These are phyloP conservation scores for Globisporangium apiculatum DNA, from an alignment of 352 stramenopile species.

Conservation along the genomic window DNA sequence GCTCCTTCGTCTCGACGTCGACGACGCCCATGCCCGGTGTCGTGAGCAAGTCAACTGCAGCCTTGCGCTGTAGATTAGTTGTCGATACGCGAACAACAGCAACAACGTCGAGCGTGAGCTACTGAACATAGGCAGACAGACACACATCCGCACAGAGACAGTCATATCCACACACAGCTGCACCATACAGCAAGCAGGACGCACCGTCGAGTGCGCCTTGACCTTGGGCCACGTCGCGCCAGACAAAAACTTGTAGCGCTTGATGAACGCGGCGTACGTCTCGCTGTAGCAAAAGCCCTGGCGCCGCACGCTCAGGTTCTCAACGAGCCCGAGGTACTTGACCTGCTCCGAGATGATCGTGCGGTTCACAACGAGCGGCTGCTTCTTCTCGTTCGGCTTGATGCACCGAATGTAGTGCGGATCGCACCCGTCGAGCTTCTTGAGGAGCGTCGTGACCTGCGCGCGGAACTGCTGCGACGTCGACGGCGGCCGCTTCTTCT, in stretches of 20 bases:
- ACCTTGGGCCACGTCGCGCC: constrained; percentile 62
- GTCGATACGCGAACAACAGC: too few relatives aligned
- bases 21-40: constrained; percentile 49
- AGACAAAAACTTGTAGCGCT: constrained; percentile 84
- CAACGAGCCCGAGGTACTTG: constrained; percentile 72
- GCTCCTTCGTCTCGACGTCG: constrained; percentile 36
- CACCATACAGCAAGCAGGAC: neutral
- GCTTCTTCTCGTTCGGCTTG: constrained; percentile 87
- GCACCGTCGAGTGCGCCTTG: constrained; percentile 51
- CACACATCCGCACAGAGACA: neutral
- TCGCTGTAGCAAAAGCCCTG: constrained; percentile 83
- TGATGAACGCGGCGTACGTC: constrained; percentile 72
- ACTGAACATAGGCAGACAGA: neutral
- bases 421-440: constrained; percentile 82
- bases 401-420: constrained; percentile 90
- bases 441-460: constrained; percentile 75
- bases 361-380: constrained; percentile 57
- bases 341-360: constrained; percentile 70
- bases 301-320: constrained; percentile 79
- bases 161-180: neutral
- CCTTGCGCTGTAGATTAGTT: constrained; percentile 35
- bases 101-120: too few relatives aligned
- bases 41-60: constrained; percentile 65
- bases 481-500: constrained; percentile 77
- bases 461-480: constrained; percentile 80